Evolutionary conservation across 345 rosid genomes (phyloP).

Genomic region (Boechera divaricarpa): DNA sequence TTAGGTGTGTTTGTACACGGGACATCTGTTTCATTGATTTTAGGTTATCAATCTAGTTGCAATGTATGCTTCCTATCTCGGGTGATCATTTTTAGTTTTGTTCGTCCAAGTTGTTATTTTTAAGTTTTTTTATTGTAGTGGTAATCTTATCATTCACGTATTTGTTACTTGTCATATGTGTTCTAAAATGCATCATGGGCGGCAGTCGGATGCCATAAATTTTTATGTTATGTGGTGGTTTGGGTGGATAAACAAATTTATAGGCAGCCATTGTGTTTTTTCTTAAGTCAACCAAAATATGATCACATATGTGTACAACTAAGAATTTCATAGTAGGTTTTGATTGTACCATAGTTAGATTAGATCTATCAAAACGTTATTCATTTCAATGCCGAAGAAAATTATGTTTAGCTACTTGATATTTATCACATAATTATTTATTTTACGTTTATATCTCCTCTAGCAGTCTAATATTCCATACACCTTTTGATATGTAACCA

Average conservation of each 20-base stretch:
- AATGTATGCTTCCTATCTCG: neutral
- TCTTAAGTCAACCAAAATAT: neutral
- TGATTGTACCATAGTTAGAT: too few species aligned
- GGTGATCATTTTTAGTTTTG: neutral
- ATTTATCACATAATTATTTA: neutral
- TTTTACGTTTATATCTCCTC: neutral
- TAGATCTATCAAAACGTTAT: neutral
- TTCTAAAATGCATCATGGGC: neutral
- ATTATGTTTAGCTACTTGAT: neutral
- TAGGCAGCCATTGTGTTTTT: neutral
- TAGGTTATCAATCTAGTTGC: neutral
- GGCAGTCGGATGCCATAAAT: neutral
- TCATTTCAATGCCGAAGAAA: neutral
- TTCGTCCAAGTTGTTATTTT: too few species aligned
- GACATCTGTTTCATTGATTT: slow-evolving; percentile 17
- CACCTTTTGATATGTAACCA: neutral
- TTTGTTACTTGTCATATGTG: neutral
- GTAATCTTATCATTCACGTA: too few species aligned
- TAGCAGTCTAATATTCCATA: neutral
- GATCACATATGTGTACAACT: too few species aligned
- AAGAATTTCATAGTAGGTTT: too few species aligned
- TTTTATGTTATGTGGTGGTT: neutral
- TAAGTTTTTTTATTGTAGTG: too few species aligned
- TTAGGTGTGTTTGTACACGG: slow-evolving; percentile 2
- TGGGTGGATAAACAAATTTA: neutral